Evolutionary conservation across 306 rosid genomes (phyloP).

Genomic region (Prunus armeniaca): DNA sequence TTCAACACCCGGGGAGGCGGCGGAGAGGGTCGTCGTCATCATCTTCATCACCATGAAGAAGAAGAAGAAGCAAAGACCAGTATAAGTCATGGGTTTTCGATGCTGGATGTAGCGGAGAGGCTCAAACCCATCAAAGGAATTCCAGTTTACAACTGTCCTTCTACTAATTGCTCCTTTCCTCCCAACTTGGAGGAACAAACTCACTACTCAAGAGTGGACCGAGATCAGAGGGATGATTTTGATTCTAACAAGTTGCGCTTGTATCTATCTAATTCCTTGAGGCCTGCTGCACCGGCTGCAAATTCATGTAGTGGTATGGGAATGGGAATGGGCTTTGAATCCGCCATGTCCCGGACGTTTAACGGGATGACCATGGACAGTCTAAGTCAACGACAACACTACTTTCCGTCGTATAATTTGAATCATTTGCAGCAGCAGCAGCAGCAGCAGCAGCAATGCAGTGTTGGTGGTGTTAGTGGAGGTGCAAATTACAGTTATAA

Average conservation of each 20-base stretch:
- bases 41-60: neutral
- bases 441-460: conserved; percentile 16
- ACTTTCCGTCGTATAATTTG: conserved; percentile 17
- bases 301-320: conserved; percentile 3
- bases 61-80: neutral
- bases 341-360: conserved; percentile 33
- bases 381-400: conserved; percentile 25
- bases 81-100: conserved; percentile 27
- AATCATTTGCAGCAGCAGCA: conserved; percentile 16
- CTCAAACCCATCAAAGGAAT: conserved; percentile 61
- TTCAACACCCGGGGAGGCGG: neutral
- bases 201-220: neutral
- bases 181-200: neutral
- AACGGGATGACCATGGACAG: conserved; percentile 50
- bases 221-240: neutral
- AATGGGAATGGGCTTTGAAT: conserved; percentile 19
- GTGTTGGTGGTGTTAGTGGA: conserved; percentile 14
- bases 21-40: neutral
- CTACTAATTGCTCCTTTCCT: conserved; percentile 23
- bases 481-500: conserved; percentile 1
- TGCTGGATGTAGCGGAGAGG: conserved; percentile 26
- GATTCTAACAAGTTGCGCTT: conserved; percentile 20
- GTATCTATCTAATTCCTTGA: conserved; percentile 19
- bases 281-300: neutral
- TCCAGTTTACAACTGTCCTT: conserved; percentile 44